Percentiles rank a stretch among this genome's conserved stretches.
phyloP scores from a whole-genome alignment of 1,284 basidiomycete species.

The Puccinia horiana region DNA sequence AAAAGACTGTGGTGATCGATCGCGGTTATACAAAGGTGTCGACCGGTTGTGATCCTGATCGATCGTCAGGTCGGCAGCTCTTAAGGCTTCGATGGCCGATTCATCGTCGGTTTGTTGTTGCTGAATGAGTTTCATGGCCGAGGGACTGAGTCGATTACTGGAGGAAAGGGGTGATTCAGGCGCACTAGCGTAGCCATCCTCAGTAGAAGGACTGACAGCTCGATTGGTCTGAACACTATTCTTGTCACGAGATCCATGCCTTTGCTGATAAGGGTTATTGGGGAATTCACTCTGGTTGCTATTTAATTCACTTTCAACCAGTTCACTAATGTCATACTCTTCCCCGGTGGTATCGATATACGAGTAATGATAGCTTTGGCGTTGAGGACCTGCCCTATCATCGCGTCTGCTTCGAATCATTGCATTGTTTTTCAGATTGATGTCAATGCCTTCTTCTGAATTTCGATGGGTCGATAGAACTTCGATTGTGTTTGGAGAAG shows the following conservation, averaged over 20 bases:
- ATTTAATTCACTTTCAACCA: slow-evolving; percentile 79
- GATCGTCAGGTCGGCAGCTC: slow-evolving; percentile 32
- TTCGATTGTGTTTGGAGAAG: neutral
- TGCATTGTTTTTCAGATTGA: slow-evolving; percentile 76
- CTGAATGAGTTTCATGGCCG: neutral
- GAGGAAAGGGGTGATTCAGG: slow-evolving; percentile 37
- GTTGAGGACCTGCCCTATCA: slow-evolving; percentile 58
- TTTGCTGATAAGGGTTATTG: neutral
- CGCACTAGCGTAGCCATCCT: slow-evolving; percentile 48
- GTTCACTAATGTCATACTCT: slow-evolving; percentile 85
- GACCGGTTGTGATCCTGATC: slow-evolving; percentile 12
- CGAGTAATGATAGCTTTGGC: slow-evolving; percentile 74
- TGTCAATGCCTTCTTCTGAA: slow-evolving; percentile 78
- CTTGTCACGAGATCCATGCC: slow-evolving; percentile 12
- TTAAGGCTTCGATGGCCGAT: slow-evolving; percentile 40
- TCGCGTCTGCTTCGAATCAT: slow-evolving; percentile 73
- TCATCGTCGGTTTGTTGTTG: slow-evolving; percentile 32
- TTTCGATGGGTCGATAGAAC: slow-evolving; percentile 72
- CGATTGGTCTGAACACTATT: slow-evolving; percentile 31
- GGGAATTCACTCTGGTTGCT: slow-evolving; percentile 51
- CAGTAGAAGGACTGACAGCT: slow-evolving; percentile 51
- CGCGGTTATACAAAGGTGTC: neutral
- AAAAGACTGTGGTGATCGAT: neutral
- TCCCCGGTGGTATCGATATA: slow-evolving; percentile 78
- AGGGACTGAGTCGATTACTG: slow-evolving; percentile 23